Base-by-base conservation (phyloP, 805 yeast species). In the Blastobotrys attinorum region DNA sequence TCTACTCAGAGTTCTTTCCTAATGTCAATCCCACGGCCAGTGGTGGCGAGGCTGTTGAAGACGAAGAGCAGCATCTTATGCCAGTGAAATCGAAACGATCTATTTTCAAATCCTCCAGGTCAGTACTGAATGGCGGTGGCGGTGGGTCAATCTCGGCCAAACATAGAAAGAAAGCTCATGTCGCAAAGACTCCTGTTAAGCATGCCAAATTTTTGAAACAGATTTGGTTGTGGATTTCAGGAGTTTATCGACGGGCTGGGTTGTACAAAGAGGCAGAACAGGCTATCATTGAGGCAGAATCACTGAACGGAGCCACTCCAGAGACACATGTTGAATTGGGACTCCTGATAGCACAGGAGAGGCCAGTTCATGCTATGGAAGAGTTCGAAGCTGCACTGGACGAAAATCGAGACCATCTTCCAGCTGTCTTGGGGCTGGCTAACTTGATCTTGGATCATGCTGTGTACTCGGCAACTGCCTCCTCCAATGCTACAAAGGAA, bases 191-290 rank as follows among this genome's bases (percentile, higher is more conserved):
- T 4, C 13, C 36, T n/a, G 21, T 13, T 4, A 13, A 17, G 7
- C 77, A 7, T 57, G 79, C 37, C 86, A 80, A 53, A 69, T 32
- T 53, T 3, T 31, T 48, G 22, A 39, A 49, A 22, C 31, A 70
- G 27, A 56, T 85, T 20, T 88, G 96, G 96, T 59, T 88, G 40
- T 76, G 87, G 75, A 71, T 85, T 0, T 72, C 87, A 0, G 71
- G 72, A 31, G 63, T 86, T 22, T 87, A 85, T 57, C 64, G 74
- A 53, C 73, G 75, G 46, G 70, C 74, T 4, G 79, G 75, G 1
- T 60, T 75, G 32, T 49, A 64, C 1, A 70, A 66, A 2, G 94
- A 86, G 42, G 77, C 89, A 1, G 79, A 78, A 53, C 78, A 74
- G 46, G 81, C 95, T 38, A 71, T 87, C 3, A 70, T 72, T 5